Conservation (phyloP, 805 yeast species). For the Kregervanrija pseudodelftensis region DNA sequence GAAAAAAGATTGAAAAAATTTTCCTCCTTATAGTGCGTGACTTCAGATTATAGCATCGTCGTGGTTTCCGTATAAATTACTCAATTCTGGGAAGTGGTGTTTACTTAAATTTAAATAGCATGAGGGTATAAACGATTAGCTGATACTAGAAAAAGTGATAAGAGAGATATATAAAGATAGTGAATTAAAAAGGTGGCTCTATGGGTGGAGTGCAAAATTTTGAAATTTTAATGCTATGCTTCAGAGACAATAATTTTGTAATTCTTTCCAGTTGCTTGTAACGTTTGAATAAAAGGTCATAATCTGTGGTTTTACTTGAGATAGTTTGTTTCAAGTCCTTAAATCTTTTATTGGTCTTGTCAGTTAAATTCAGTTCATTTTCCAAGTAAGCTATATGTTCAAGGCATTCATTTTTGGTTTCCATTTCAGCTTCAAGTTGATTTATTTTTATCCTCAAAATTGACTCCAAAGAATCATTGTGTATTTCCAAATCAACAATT, state of each 20-base stretch:
- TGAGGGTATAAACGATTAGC: too few species aligned
- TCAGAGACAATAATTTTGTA: slow-evolving; percentile 5
- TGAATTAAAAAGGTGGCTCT: too few species aligned
- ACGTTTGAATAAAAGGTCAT: neutral
- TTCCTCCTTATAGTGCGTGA: neutral
- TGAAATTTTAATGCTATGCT: slow-evolving; percentile 16
- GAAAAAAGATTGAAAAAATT: neutral
- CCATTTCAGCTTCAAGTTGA: slow-evolving; percentile 6
- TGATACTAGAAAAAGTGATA: too few species aligned
- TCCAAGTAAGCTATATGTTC: slow-evolving; percentile 22
- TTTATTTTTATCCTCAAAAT: slow-evolving; percentile 13
- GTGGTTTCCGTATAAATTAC: too few species aligned
- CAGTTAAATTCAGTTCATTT: slow-evolving; percentile 10
- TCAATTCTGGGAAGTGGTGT: too few species aligned
- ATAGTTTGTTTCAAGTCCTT: neutral
- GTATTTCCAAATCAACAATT: slow-evolving; percentile 18
- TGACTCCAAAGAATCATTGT: slow-evolving; percentile 20
- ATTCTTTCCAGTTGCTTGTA: slow-evolving; percentile 1
- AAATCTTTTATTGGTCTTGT: too few species aligned
- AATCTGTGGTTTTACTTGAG: neutral
- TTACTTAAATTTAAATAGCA: too few species aligned
- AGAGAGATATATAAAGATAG: too few species aligned
- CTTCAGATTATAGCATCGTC: too few species aligned
- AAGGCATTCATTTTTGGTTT: slow-evolving; percentile 13
- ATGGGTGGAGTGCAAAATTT: slow-evolving; percentile 21